phyloP scores from a whole-genome alignment of 371 early-diverging fungal genomes.

The Mucor sp. region DNA sequence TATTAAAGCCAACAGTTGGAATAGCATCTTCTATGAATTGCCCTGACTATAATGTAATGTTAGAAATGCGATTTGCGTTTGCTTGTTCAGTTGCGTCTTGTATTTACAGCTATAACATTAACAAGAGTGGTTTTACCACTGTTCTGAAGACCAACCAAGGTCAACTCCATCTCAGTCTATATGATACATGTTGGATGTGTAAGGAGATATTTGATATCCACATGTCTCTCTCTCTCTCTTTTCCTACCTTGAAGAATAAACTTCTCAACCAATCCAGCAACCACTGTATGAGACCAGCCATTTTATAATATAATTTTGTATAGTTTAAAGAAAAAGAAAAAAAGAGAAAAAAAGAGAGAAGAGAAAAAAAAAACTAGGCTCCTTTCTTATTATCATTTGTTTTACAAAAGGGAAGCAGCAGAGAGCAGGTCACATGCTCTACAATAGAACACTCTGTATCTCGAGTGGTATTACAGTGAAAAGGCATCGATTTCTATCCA shows the following conservation, averaged over 20 bases:
- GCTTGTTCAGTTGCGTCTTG: not conserved
- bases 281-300: slow-evolving; percentile 72
- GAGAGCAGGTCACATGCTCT: not conserved
- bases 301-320: slow-evolving; percentile 27
- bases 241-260: slow-evolving; percentile 89
- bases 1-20: slow-evolving; percentile 98
- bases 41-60: slow-evolving; percentile 66
- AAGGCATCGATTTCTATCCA: not conserved
- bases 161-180: slow-evolving; percentile 96
- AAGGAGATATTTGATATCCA: not conserved
- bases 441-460: not conserved
- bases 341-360: slow-evolving; percentile 4
- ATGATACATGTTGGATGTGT: slow-evolving; percentile 1
- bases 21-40: slow-evolving; percentile 96
- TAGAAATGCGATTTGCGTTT: not conserved
- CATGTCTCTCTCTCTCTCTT: not conserved
- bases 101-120: slow-evolving; percentile 93
- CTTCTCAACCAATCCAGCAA: slow-evolving; percentile 90
- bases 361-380: slow-evolving; percentile 6
- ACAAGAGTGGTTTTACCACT: slow-evolving; percentile 98
- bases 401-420: not conserved
- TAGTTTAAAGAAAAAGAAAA: not conserved
- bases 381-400: not conserved
- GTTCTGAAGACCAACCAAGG: slow-evolving; percentile 96
- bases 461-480: not conserved